Evolutionary conservation across 805 yeast genomes (phyloP).

Genomic region (Myxozyma monticola): DNA sequence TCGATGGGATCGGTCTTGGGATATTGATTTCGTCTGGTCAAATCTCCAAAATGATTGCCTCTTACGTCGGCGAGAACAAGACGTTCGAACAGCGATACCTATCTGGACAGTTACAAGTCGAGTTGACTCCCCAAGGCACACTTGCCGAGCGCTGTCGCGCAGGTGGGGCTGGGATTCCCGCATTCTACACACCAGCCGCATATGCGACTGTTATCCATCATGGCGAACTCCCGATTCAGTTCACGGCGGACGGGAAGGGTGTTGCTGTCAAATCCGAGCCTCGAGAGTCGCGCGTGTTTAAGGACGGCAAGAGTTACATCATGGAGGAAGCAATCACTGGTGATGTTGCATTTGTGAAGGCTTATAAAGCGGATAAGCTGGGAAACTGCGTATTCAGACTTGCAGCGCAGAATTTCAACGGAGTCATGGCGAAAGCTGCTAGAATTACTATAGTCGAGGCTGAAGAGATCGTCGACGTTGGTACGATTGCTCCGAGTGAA

Average conservation of each 20-base stretch:
- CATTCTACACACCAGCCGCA: conserved; percentile 52
- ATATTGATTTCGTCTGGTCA: too few relatives aligned
- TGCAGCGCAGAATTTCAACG: conserved; percentile 49
- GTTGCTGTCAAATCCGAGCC: conserved; percentile 42
- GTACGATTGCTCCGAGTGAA: conserved; percentile 47
- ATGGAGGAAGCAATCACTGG: conserved; percentile 48
- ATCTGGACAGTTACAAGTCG: too few relatives aligned
- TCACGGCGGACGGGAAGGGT: conserved; percentile 42
- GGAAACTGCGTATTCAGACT: conserved; percentile 52
- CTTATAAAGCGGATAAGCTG: conserved; percentile 47
- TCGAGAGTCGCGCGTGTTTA: conserved; percentile 45
- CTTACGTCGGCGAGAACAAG: too few relatives aligned
- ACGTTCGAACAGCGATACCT: too few relatives aligned
- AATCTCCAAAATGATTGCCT: too few relatives aligned
- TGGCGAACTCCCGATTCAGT: conserved; percentile 49
- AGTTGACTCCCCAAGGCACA: too few relatives aligned
- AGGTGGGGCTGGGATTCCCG: conserved; percentile 51
- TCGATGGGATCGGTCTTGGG: too few relatives aligned
- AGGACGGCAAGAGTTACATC: conserved; percentile 46
- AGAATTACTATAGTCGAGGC: conserved; percentile 50
- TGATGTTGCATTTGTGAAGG: conserved; percentile 51
- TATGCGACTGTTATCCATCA: conserved; percentile 51
- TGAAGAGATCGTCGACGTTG: conserved; percentile 50
- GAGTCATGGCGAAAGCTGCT: conserved; percentile 48
- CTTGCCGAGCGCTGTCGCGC: too few relatives aligned